Evolutionary conservation across 306 rosid genomes (phyloP), one percentile per base, ranked within the genome.

Genomic region (Vigna trinervia): DNA sequence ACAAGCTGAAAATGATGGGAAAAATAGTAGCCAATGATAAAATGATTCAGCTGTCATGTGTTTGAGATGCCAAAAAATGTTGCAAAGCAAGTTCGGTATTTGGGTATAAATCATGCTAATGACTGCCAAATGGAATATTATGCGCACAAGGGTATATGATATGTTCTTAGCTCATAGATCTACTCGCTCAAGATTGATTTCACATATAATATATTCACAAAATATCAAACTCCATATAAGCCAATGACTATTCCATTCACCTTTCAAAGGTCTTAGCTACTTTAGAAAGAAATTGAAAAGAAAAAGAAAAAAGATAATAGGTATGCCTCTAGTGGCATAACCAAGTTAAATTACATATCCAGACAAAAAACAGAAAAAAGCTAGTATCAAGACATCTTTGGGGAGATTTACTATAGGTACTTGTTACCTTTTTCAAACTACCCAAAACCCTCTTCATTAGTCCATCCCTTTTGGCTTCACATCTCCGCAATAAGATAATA

Each of bases 1-100:
- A 95, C 93, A n/a, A 90, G 98, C 98, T 95, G 97, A 73, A 84
- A 82, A 59, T 20, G 68, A 73, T 32, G 57, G 28, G 61, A 36
- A 60, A 85, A 74, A 43, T 46, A 58, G 22, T 64, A 58, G 32
- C 66, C 62, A 68, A 28, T 77, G 45, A 46, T 54, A 43, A 54
- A 69, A 63, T 38, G 8, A 53, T 68, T 26, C 62, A 12, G 52
- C 66, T 36, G 56, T 80, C 45, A 56, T 30, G 34, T 77, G 53
- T 51, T 48, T 51, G 50, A 74, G 46, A 48, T 38, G 69, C 20
- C 32, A 10, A 23, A 17, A 77, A 78, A 38, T 8, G 53, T 58
- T 57, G 66, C 76, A 72, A 46, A 32, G 32, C 68, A 70, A 26
- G 46, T 41, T 28, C 45, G 26, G 30, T 28, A 28, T 64, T 38